A percentile compares a stretch with the other conserved stretches of the same genome.
Evolutionary conservation across 108 stramenopile species (phyloP).

Genomic region (Bacterosira constricta): DNA sequence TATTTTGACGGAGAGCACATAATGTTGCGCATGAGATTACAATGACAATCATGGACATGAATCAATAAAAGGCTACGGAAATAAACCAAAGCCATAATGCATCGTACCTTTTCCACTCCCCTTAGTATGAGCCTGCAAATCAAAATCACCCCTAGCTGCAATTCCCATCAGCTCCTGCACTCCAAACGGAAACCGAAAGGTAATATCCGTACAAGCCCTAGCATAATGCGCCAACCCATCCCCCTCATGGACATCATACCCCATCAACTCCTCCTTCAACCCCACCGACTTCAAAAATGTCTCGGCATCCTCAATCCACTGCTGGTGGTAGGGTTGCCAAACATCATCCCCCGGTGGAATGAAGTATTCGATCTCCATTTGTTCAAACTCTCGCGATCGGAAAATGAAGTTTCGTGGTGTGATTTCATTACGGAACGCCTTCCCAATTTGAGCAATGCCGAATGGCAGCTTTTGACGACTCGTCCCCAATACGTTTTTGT

Average conservation of each 20-base stretch:
- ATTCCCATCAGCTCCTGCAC: conserved; percentile 97
- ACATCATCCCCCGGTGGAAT: conserved; percentile 86
- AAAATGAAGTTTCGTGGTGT: conserved; percentile 97
- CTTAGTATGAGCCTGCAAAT: conserved; percentile 90
- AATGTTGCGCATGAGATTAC: no score
- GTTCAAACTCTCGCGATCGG: conserved; percentile 97
- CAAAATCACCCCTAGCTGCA: conserved; percentile 95
- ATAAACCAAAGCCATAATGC: not conserved
- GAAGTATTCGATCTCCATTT: conserved; percentile 98
- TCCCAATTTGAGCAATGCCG: conserved; percentile 97
- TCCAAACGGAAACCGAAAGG: conserved; percentile 96
- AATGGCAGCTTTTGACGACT: conserved; percentile 90
- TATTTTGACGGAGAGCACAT: no score
- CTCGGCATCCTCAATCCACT: conserved; percentile 86
- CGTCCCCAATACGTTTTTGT: conserved; percentile 87
- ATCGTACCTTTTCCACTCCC: conserved; percentile 82
- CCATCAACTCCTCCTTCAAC: conserved; percentile 84
- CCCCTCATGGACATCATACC: conserved; percentile 89
- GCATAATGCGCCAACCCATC: conserved; percentile 98
- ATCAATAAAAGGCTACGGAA: not conserved
- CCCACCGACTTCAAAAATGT: conserved; percentile 80
- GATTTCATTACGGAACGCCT: conserved; percentile 99
- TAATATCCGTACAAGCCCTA: conserved; percentile 95
- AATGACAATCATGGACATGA: not conserved
- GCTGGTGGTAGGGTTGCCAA: conserved; percentile 78